Percentiles rank a stretch among this genome's conserved stretches.
These are phyloP conservation scores for Penicillium sp. DNA, from an alignment of 2,329 filamentous ascomycete species.

Conservation along the genomic window DNA sequence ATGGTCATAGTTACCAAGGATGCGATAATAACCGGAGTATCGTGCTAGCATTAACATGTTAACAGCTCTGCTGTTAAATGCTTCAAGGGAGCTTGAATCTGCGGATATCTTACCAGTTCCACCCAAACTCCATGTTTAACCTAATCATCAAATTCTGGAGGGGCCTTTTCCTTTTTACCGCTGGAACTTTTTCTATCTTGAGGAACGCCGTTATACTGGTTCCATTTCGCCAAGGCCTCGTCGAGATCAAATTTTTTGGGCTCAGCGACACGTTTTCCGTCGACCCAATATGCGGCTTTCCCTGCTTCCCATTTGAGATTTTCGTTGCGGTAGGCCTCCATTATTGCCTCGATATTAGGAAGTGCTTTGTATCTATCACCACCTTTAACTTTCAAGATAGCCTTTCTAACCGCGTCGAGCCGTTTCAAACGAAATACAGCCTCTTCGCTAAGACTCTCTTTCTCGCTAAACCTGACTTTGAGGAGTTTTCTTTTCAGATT, in stretches of 20 bases:
- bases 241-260: not conserved
- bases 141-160: no score
- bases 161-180: no score
- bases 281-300: not conserved
- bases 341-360: not conserved
- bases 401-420: not conserved
- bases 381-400: not conserved
- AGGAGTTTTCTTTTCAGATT: not conserved
- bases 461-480: not conserved
- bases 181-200: no score
- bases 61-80: no score
- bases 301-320: not conserved
- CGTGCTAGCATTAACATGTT: no score
- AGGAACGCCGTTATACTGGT: no score
- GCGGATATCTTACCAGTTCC: no score
- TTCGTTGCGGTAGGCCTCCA: not conserved
- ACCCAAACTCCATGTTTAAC: no score
- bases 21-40: no score
- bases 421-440: not conserved
- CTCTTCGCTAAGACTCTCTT: not conserved
- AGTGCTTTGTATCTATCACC: not conserved
- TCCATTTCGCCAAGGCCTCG: not conserved
- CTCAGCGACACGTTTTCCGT: not conserved
- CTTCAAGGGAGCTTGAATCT: no score
- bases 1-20: no score